phyloP scores from a whole-genome alignment of 2,329 filamentous ascomycete species.

The Cucurbitaria berberidis region DNA sequence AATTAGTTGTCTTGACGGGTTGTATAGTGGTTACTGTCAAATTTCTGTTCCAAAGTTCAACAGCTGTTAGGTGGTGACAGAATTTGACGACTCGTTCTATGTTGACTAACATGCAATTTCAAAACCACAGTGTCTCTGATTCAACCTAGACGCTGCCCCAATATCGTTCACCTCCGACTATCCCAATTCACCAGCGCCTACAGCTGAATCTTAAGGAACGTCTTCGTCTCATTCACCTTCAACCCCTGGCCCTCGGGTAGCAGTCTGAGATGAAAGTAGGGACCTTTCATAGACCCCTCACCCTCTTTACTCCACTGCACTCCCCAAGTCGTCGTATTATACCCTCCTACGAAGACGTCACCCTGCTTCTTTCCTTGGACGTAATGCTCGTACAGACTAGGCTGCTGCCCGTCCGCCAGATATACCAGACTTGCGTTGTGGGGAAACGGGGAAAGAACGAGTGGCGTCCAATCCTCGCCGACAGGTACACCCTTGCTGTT shows the following conservation, averaged over 20 bases:
- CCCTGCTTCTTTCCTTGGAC: slow-evolving; percentile 24
- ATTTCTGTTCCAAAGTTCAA: too few species aligned
- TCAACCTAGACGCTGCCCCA: too few species aligned
- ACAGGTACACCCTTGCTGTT: slow-evolving; percentile 16
- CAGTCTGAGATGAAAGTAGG: slow-evolving; percentile 23
- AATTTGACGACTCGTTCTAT: too few species aligned
- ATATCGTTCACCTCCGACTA: too few species aligned
- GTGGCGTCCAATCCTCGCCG: slow-evolving; percentile 15
- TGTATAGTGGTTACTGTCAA: too few species aligned
- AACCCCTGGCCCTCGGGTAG: slow-evolving; percentile 14
- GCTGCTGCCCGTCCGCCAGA: slow-evolving; percentile 18
- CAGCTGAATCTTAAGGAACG: slow-evolving; percentile 17
- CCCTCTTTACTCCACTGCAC: slow-evolving; percentile 18
- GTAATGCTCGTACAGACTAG: slow-evolving; percentile 28
- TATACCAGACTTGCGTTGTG: slow-evolving; percentile 24
- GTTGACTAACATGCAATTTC: too few species aligned
- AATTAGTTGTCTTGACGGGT: not conserved
- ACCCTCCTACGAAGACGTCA: slow-evolving; percentile 26
- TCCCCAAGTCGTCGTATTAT: slow-evolving; percentile 27
- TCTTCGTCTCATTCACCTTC: slow-evolving; percentile 20
- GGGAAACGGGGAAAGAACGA: slow-evolving; percentile 18
- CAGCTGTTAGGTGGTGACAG: too few species aligned
- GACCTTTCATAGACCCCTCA: slow-evolving; percentile 6
- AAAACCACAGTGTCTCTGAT: too few species aligned
- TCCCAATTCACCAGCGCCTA: too few species aligned